Base-by-base conservation (phyloP, 129 eudicot species). In the Glebionis coronaria region DNA sequence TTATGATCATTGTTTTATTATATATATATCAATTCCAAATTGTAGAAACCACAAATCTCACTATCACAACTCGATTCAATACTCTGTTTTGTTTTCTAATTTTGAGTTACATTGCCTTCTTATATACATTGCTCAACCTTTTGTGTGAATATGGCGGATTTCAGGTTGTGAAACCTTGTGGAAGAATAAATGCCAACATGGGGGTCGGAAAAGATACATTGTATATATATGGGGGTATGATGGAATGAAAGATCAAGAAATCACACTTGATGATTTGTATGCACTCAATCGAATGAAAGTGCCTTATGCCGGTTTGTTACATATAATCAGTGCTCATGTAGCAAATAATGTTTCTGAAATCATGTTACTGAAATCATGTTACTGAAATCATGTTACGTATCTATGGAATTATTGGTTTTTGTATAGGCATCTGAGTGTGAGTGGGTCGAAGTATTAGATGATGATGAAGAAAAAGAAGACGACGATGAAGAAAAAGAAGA, bases 211-310 rank as follows among this genome's bases (percentile, higher is more conserved):
- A 77, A 81, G 98, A 93, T 84, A 88, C 89, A 4, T 60, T 93
- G 58, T 93, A 93, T 64, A 64, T 93, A 15, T 93, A 80, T 66
- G 98, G 98, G 9, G 98, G 98, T 65, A 93, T 93, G 98, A 86
- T 93, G 98, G 98, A 93, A 74, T 83, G 58, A 86, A 75, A 83
- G 98, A 88, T 81, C 87, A 75, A 73, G 98, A 93, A 75, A 82
- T 93, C 74, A 86, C 98, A 11, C 95, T 93, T 20, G 98, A 93
- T 71, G 98, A 93, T 84, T 57, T 93, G 12, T 93, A 93, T 78
- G 78, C 87, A 18, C 91, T 93, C 14, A 93, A 93, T 78, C 97
- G 98, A 93, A 62, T 93, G 98, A 97, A 93, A 82, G 72, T 93
- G 97, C 80, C 80, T 93, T 50, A 80, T 93, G 60, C 90, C 84